Evolutionary conservation across 352 stramenopile species (phyloP), one percentile per base, ranked within the genome.

Genomic region (Pythium graminicola): DNA sequence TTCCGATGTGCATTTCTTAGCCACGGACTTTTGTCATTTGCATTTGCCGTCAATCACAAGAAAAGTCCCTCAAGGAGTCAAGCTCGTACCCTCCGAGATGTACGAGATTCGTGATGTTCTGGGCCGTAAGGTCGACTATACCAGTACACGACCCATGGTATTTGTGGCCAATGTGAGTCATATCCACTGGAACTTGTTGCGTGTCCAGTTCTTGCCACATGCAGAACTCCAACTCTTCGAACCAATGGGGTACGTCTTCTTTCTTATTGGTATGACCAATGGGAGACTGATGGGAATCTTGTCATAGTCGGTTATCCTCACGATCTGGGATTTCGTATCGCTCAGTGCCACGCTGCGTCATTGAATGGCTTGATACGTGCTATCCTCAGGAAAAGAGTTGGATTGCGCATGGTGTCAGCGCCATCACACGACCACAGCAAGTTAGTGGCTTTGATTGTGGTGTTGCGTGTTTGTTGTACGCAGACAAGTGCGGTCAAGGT

Each of bases 171-270:
- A 96, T 54, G 72, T 82, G 22, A 71, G 75, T 7, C 67, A 69
- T 32, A 85, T 93, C 47, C 86, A 96, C 69, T 96, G 86, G 86
- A 95, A 94, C 41, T 63, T 96, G 23, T 76, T 95, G 31, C 83
- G 86, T 16, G 76, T 94, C 41, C 72, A 91, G 66, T 60, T 89
- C n/a, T 16, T 60, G 3, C 80, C 81, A 1, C 59, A 70, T 2
- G 70, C 83, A 1, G 69, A 80, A 53, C 64, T 96, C 11, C 81
- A 96, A 65, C 68, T 96, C 8, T 96, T 96, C 57, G 86, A 96
- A 48, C 86, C 86, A 6, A 91, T 95, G 76, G 86, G 86, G 62
- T 80, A 51, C 35, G 62, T 67, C 51, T 0, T 36, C 14, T 9
- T 9, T 14, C 14, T 36, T 14, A 14, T 9, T 36, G 31, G n/a